Base-by-base conservation (phyloP, 306 rosid species). In the Cicer bijugum region DNA sequence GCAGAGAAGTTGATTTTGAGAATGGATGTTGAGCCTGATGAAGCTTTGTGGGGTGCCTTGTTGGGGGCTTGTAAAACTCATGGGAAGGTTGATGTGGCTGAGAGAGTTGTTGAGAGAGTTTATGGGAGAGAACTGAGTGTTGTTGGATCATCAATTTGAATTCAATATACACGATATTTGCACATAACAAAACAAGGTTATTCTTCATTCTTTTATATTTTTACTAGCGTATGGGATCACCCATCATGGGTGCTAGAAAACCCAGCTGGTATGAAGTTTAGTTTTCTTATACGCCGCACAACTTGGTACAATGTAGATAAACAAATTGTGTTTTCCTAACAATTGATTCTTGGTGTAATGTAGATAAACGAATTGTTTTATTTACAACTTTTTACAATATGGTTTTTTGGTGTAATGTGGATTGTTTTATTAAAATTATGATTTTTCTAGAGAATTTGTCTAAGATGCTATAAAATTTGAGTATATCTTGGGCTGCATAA, bases 11-110 rank as follows among this genome's bases (percentile, higher is more conserved):
- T 89, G 63, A 75, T 86, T 68, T 71, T 56, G 82, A 82, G 79
- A 75, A 89, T 89, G 68, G 76, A 84, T 58, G 75, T 82, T 69
- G 79, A 78, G 77, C 89, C 88, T 0, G 97, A 91, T 66, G 85
- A 60, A 57, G 92, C 83, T 7, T 53, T 91, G 48, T 81, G 82
- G 87, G 67, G 85, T 20, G 88, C 95, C 0, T 56, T 91, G 66
- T 72, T 87, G 76, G 91, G 82, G 28, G 88, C 89, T 1, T 88
- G 96, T 67, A 86, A 58, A 84, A 82, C 74, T 71, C 91, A 88
- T 76, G 84, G 91, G 84, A 86, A 83, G 75, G 58, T 83, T 57
- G 92, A 75, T 64, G 76, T 90, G 68, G 91, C 96, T 53, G 88
- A 86, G 72, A 85, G 86, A 69, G 78, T 84, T 74, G 89, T 62